These are phyloP conservation scores for Solanum acaule DNA, from an alignment of 257 asterid genomes.

Conservation along the genomic window DNA sequence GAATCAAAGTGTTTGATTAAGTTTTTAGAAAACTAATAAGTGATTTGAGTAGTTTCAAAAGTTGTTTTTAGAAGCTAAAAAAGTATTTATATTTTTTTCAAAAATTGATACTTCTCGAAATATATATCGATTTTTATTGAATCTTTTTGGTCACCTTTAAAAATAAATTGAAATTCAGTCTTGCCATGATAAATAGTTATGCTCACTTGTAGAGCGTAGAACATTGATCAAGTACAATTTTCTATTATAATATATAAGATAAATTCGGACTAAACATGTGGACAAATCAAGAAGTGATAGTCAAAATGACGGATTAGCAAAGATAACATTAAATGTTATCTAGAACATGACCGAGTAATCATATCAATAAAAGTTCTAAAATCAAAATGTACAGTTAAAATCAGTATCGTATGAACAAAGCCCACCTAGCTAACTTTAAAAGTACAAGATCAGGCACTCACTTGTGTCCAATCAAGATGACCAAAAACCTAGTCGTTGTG, in stretches of 20 bases:
- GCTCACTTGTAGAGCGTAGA: background rate
- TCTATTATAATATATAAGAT: background rate
- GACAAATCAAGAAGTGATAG: background rate
- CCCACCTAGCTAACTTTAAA: background rate
- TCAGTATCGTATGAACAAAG: background rate
- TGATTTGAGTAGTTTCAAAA: background rate
- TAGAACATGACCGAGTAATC: background rate
- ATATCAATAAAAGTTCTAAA: background rate
- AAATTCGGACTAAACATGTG: background rate
- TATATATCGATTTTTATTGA: background rate
- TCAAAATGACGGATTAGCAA: background rate
- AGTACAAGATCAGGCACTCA: background rate
- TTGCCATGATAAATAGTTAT: too few relatives aligned
- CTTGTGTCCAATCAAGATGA: background rate
- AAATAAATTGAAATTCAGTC: background rate
- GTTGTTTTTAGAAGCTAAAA: background rate
- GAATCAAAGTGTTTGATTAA: background rate
- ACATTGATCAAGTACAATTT: background rate
- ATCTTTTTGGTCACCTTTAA: too few relatives aligned
- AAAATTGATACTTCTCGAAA: background rate
- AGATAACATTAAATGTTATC: background rate
- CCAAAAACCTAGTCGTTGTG: background rate
- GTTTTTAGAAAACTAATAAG: background rate
- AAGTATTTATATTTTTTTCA: background rate
- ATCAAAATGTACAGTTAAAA: background rate